Evolutionary conservation across 352 stramenopile genomes (phyloP), one percentile per base, ranked within the genome.

Genomic region (Globisporangium alternatum): DNA sequence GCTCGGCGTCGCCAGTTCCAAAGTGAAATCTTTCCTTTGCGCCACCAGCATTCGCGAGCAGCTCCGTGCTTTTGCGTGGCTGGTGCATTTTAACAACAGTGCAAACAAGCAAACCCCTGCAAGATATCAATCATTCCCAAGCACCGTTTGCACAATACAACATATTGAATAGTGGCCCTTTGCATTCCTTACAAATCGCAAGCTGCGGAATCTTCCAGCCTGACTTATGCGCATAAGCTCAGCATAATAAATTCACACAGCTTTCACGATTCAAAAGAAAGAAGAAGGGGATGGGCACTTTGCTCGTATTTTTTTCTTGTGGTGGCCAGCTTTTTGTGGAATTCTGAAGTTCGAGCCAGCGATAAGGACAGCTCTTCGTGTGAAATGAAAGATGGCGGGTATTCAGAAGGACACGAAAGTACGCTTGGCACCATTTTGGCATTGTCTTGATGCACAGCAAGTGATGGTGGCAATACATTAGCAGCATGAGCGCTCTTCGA

Each of bases 1-100:
- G 62, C 64, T 63, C 69, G 69, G 53, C 74, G 74, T 71, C 70
- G 77, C 71, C 61, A 73, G 67, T 81, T 83, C 60, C 64, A 69
- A 78, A 83, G 76, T 83, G 76, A 70, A 30, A 55, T 55, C 44
- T 41, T 55, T 25, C 30, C 7, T 13, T 28, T 39, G 49, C 13
- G 25, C 12, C 19, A 30, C 48, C 25, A 52, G 21, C 8, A 10
- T 31, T 12, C 3, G 47, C 48, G 3, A 55, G 48, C 12, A n/a
- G 48, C 48, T 55, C 48, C 22, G 3, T 28, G 25, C 25, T 28
- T 33, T 54, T 22, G 43, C 43, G 17, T 48, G 43, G 19, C 17
- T 48, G 43, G 39, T 13, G 35, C 35, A 41, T 19, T 41, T 41
- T 41, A 41, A 41, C 35, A 41, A 1, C 25, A 13, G 22, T n/a